Percentiles rank a stretch among this genome's conserved stretches.
Conservation (phyloP, 768 basidiomycete species). For the Butyriboletus loyo region DNA sequence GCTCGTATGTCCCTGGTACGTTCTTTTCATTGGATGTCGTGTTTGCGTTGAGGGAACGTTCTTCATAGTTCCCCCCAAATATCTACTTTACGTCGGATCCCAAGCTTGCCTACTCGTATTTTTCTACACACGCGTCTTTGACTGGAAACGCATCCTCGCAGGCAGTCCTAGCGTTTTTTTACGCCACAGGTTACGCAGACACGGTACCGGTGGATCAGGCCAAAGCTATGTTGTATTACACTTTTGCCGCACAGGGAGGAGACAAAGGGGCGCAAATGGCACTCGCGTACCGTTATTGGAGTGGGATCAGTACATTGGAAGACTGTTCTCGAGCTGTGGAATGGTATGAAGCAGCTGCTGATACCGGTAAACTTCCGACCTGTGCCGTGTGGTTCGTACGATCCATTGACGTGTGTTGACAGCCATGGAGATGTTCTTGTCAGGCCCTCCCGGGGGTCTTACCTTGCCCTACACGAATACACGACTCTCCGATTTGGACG, state of each 20-base stretch:
- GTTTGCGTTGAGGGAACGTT: background rate
- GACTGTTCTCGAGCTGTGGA: conserved; percentile 78
- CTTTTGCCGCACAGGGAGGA: conserved; percentile 87
- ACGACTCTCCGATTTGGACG: conserved; percentile 82
- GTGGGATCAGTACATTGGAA: conserved; percentile 88
- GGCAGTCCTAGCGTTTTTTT: conserved; percentile 80
- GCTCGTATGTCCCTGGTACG: conserved; percentile 67
- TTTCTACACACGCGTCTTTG: conserved; percentile 55
- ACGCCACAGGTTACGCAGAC: conserved; percentile 78
- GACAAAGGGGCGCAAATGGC: conserved; percentile 90
- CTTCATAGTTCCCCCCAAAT: conserved; percentile 67
- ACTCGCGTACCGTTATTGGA: conserved; percentile 92
- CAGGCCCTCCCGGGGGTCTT: conserved; percentile 89
- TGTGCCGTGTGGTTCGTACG: background rate
- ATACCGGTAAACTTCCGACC: conserved; percentile 59
- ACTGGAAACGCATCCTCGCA: conserved; percentile 89
- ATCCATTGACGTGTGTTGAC: background rate
- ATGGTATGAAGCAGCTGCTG: conserved; percentile 90
- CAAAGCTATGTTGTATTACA: conserved; percentile 87
- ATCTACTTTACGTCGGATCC: conserved; percentile 61
- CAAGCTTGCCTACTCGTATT: conserved; percentile 58
- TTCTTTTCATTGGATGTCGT: background rate
- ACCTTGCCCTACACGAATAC: conserved; percentile 81
- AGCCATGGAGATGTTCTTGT: conserved; percentile 79
- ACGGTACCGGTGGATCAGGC: conserved; percentile 66